Evolutionary conservation across 2,329 filamentous ascomycete species (phyloP).

Genomic region (Fusarium stilboides): DNA sequence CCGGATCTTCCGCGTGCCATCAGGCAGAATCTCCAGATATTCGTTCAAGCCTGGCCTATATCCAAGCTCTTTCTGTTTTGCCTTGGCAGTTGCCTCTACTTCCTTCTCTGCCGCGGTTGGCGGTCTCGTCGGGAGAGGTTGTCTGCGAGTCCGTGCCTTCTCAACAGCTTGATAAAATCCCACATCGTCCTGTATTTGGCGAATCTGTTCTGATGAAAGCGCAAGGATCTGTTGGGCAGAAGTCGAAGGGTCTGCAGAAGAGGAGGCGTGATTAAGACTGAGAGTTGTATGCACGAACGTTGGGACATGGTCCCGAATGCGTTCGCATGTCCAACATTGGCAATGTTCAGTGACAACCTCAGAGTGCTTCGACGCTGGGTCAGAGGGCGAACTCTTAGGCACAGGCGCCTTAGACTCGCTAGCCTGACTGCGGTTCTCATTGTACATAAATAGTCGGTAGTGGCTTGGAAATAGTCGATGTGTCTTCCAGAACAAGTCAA

Average conservation of each 20-base stretch:
- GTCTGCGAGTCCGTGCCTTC: constrained; percentile 8
- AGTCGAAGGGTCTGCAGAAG: neutral
- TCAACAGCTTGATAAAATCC: constrained; percentile 28
- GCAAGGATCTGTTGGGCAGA: neutral
- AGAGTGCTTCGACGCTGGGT: neutral
- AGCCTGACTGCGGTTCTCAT: neutral
- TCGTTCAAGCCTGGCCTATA: constrained; percentile 24
- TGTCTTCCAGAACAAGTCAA: constrained; percentile 24
- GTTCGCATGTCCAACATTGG: constrained; percentile 35
- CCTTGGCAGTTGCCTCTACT: constrained; percentile 4
- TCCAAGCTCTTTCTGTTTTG: constrained; percentile 32
- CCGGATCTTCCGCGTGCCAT: constrained; percentile 33
- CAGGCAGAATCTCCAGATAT: constrained; percentile 29
- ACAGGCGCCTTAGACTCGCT: neutral
- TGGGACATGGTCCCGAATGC: constrained; percentile 26
- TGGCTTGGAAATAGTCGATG: constrained; percentile 23
- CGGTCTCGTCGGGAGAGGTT: constrained; percentile 24
- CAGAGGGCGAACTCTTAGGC: neutral
- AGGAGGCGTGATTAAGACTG: neutral
- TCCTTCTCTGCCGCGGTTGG: constrained; percentile 18
- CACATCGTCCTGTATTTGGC: constrained; percentile 35
- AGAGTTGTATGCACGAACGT: constrained; percentile 10
- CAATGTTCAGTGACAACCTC: neutral
- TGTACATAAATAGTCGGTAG: constrained; percentile 20
- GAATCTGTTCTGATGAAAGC: constrained; percentile 19